These are phyloP conservation scores for Tilletia indica DNA, from an alignment of 1,284 basidiomycete species.

Conservation along the genomic window DNA sequence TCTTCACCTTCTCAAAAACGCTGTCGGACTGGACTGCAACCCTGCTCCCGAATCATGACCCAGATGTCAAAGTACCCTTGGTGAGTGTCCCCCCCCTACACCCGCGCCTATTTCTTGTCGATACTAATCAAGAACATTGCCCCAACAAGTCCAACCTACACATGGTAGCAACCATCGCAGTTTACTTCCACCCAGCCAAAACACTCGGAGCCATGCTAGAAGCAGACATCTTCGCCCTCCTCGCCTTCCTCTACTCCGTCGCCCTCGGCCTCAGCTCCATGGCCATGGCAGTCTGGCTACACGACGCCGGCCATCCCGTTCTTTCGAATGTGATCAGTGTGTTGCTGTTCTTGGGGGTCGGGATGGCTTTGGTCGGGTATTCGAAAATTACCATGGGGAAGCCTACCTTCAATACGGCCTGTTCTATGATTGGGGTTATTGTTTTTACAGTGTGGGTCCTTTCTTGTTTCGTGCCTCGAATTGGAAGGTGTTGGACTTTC, in stretches of 20 bases:
- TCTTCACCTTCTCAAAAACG: conserved; percentile 82
- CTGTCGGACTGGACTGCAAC: conserved; percentile 52
- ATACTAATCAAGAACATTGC: no score
- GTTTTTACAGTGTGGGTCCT: conserved; percentile 31
- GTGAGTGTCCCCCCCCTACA: neutral
- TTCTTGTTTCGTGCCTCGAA: neutral
- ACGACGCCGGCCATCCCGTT: conserved; percentile 60
- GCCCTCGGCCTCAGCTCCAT: conserved; percentile 75
- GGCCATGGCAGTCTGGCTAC: conserved; percentile 54
- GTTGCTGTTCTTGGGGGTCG: conserved; percentile 70
- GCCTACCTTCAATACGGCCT: conserved; percentile 86
- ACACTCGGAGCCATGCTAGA: conserved; percentile 87
- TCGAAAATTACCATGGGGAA: conserved; percentile 85
- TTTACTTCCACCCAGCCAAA: conserved; percentile 64
- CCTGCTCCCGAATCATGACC: conserved; percentile 46
- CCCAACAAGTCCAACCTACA: conserved; percentile 73
- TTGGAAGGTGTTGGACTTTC: neutral
- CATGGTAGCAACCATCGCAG: conserved; percentile 82
- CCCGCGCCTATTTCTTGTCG: conserved; percentile 62
- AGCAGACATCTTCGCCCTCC: conserved; percentile 73
- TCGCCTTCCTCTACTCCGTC: conserved; percentile 71
- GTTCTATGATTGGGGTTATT: conserved; percentile 45
- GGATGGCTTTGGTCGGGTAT: conserved; percentile 79
- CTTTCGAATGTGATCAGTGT: conserved; percentile 55
- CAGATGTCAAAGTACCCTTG: conserved; percentile 39